Conservation (phyloP, 805 yeast species). For the Wickerhamomyces strasburgensis region DNA sequence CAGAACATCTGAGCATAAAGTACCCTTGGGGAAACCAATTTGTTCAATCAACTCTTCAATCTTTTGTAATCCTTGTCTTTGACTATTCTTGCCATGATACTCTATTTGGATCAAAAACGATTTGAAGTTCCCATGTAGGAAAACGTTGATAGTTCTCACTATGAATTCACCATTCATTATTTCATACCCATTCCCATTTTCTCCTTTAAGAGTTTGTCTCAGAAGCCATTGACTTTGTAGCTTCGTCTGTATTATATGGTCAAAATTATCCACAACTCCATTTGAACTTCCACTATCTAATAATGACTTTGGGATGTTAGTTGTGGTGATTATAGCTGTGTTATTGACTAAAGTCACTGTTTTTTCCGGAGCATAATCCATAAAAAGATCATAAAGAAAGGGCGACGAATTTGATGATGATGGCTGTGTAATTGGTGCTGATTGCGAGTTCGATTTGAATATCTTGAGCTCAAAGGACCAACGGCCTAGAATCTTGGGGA, state of each 20-base stretch:
- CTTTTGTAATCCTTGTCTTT: neutral
- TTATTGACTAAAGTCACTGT: conserved; percentile 20
- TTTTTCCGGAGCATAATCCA: conserved; percentile 17
- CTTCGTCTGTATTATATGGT: conserved; percentile 47
- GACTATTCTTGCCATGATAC: conserved; percentile 3
- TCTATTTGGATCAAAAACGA: conserved; percentile 48
- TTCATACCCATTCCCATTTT: conserved; percentile 65
- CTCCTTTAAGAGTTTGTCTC: conserved; percentile 68
- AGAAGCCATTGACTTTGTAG: conserved; percentile 66
- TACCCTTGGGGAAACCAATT: conserved; percentile 11
- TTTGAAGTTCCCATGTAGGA: conserved; percentile 68
- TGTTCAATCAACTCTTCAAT: conserved; percentile 7
- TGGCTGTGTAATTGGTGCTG: conserved; percentile 19
- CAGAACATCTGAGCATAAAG: conserved; percentile 4
- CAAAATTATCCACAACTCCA: conserved; percentile 54
- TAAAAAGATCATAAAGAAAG: conserved; percentile 11
- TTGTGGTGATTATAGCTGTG: conserved; percentile 26
- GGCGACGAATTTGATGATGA: too few species aligned
- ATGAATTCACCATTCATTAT: conserved; percentile 37
- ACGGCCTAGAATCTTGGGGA: conserved; percentile 55
- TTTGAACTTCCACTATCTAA: conserved; percentile 49
- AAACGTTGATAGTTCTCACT: conserved; percentile 64
- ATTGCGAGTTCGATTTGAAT: conserved; percentile 55
- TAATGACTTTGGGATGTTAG: conserved; percentile 24
- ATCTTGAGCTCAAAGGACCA: conserved; percentile 71